A percentile compares a stretch with the other conserved stretches of the same genome.
These are phyloP conservation scores for Magnaporthales sp. DNA, from an alignment of 2,329 filamentous ascomycete genomes.

Conservation along the genomic window DNA sequence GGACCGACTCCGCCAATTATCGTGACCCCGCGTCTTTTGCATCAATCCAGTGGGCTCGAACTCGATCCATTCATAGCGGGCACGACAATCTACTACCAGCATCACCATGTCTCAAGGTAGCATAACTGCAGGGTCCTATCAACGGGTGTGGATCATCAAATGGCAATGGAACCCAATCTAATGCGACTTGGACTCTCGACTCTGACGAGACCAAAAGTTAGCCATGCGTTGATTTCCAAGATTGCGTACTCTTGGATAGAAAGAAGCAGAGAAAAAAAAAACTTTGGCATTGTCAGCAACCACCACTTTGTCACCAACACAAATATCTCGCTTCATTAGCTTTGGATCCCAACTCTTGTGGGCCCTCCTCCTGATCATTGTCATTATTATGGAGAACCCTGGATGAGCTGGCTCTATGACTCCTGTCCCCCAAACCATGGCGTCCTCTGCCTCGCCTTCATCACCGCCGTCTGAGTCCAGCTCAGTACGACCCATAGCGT, in stretches of 20 bases:
- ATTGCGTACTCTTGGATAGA: no score
- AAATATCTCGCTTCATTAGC: not conserved
- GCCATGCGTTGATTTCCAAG: not conserved
- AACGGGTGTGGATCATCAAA: not conserved
- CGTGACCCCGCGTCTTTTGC: not conserved
- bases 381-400: not conserved
- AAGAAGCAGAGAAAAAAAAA: no score
- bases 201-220: not conserved
- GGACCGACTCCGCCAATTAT: not conserved
- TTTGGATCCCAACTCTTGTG: no score
- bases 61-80: not conserved
- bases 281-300: no score
- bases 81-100: not conserved
- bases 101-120: not conserved
- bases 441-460: not conserved
- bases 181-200: not conserved
- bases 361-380: not conserved
- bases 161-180: not conserved
- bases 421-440: not conserved
- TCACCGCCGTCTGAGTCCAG: not conserved
- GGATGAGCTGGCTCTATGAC: not conserved
- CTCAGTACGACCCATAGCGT: slow-evolving; percentile 3
- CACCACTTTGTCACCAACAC: not conserved
- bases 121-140: not conserved
- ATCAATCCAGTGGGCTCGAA: not conserved